A percentile compares a stretch with the other conserved stretches of the same genome.
Conservation (phyloP, 345 rosid species). For the Eucalyptus pauciflora region DNA sequence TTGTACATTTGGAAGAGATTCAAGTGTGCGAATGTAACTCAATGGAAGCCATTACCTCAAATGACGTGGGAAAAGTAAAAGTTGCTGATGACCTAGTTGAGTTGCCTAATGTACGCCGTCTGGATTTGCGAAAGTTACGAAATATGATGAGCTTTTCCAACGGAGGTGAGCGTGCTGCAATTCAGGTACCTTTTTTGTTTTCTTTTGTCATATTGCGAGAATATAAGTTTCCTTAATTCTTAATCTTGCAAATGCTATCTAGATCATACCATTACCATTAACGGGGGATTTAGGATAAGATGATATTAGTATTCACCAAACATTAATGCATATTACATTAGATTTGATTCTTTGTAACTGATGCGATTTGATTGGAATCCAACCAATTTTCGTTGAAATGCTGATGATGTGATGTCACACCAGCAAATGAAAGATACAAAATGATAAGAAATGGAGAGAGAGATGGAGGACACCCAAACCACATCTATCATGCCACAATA, state of each 20-base stretch:
- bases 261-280: background rate
- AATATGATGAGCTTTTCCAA: background rate
- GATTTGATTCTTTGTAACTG: no score
- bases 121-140: no score
- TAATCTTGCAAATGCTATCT: background rate
- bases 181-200: background rate
- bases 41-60: rapidly evolving
- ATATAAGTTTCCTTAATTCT: background rate
- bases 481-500: rapidly evolving
- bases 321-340: background rate
- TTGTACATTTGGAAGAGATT: background rate
- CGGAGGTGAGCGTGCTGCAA: rapidly evolving
- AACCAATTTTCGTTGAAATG: background rate
- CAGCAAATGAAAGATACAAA: rapidly evolving
- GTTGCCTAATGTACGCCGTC: no score
- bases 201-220: rapidly evolving
- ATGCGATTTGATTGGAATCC: no score
- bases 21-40: rapidly evolving
- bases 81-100: no score
- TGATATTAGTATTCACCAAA: background rate
- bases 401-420: background rate
- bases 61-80: rapidly evolving
- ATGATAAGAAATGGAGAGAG: background rate
- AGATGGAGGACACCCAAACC: background rate
- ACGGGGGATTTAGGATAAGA: background rate